These are phyloP conservation scores for Pezicula rhizophila DNA, from an alignment of 2,329 filamentous ascomycete genomes.

Conservation along the genomic window DNA sequence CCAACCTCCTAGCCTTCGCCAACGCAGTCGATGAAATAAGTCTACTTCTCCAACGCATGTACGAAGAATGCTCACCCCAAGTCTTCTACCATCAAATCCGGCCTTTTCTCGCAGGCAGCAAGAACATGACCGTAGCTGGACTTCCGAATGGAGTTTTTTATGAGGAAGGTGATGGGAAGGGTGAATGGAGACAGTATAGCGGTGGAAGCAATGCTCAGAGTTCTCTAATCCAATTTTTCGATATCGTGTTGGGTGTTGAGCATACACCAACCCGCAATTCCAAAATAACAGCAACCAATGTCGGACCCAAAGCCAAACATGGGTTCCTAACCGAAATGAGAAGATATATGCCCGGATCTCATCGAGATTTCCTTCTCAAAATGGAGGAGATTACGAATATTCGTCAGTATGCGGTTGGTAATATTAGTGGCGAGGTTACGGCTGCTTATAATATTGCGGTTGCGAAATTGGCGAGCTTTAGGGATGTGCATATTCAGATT, in stretches of 20 bases:
- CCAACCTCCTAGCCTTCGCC: constrained; percentile 59
- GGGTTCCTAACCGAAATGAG: constrained; percentile 55
- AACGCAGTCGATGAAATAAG: constrained; percentile 64
- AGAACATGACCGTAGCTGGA: constrained; percentile 83
- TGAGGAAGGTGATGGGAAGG: constrained; percentile 62
- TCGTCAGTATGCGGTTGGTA: constrained; percentile 54
- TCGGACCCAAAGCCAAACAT: constrained; percentile 11
- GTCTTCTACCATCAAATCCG: constrained; percentile 86
- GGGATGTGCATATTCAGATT: constrained; percentile 84
- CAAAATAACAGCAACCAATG: constrained; percentile 14
- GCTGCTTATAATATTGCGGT: constrained; percentile 69
- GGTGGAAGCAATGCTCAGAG: constrained; percentile 93
- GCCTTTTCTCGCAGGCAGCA: constrained; percentile 83
- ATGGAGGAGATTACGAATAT: constrained; percentile 69
- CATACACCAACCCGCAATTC: constrained; percentile 45
- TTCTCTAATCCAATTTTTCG: constrained; percentile 88
- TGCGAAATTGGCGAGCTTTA: constrained; percentile 66
- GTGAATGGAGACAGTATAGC: constrained; percentile 69
- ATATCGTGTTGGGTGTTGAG: constrained; percentile 77
- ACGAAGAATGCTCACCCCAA: constrained; percentile 79
- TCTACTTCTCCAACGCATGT: constrained; percentile 70
- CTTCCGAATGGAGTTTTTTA: constrained; percentile 80
- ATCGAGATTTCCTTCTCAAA: constrained; percentile 71
- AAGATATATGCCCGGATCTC: constrained; percentile 82
- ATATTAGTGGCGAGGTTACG: constrained; percentile 33